Evolutionary conservation across 2,329 filamentous ascomycete genomes (phyloP).

Genomic region (Apiospora aurea): DNA sequence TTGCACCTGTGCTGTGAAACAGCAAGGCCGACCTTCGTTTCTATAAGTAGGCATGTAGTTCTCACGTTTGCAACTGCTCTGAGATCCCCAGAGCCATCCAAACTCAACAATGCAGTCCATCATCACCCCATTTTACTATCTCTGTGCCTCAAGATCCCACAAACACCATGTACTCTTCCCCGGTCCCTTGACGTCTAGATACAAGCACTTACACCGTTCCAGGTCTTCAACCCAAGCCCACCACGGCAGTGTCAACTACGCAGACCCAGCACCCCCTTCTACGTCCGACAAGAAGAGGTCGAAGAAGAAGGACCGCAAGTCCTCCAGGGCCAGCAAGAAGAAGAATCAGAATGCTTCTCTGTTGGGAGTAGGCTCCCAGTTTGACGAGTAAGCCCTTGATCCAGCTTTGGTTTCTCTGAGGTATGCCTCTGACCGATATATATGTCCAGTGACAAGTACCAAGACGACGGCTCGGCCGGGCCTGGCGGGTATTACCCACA

Average conservation of each 20-base stretch:
- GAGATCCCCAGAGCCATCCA: not conserved
- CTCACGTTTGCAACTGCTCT: not conserved
- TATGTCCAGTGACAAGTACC: not conserved
- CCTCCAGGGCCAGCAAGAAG: not conserved
- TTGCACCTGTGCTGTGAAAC: not conserved
- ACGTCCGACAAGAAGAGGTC: not conserved
- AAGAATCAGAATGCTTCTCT: not conserved
- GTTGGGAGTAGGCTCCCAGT: not conserved
- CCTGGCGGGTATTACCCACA: not conserved
- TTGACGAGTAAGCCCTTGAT: not conserved
- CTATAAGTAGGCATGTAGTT: not conserved
- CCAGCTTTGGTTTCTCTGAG: not conserved
- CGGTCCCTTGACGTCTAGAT: not conserved
- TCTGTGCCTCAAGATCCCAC: not conserved
- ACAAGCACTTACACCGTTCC: not conserved
- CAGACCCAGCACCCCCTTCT: not conserved
- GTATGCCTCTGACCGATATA: not conserved
- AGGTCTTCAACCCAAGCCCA: conserved; percentile 9
- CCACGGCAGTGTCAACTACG: not conserved
- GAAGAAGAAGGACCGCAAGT: not conserved
- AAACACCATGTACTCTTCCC: not conserved
- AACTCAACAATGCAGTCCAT: not conserved
- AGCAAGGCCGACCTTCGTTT: not conserved
- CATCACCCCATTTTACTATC: not conserved
- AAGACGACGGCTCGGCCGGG: not conserved